Percentiles rank a stretch among this genome's conserved stretches.
These are phyloP conservation scores for Rutidosis leptorrhynchoides DNA, from an alignment of 129 eudicot genomes.

Conservation along the genomic window DNA sequence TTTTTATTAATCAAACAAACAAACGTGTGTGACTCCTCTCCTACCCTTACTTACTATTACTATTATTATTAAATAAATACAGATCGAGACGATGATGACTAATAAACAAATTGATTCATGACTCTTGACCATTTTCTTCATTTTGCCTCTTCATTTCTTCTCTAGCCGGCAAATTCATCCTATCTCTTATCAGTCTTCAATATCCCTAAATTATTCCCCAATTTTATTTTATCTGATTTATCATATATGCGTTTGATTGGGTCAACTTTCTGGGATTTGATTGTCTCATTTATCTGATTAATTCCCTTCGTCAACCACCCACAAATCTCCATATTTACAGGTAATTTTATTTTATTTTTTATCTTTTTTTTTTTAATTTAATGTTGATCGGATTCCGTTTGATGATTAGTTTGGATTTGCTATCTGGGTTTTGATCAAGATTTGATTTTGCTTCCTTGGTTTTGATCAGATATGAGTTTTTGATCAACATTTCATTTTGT, in stretches of 20 bases:
- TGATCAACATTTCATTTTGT: conserved; percentile 12
- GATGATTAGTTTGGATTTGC: neutral
- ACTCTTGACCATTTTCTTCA: conserved; percentile 12
- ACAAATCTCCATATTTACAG: conserved; percentile 16
- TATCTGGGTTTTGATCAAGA: conserved; percentile 6
- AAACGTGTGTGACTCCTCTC: conserved; percentile 26
- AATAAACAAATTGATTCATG: conserved; percentile 20
- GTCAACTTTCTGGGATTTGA: neutral
- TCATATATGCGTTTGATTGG: neutral
- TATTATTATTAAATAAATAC: neutral
- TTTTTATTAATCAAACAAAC: neutral
- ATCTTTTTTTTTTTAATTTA: conserved; percentile 3
- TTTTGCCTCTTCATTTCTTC: conserved; percentile 29
- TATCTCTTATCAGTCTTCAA: conserved; percentile 26
- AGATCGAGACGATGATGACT: conserved; percentile 19
- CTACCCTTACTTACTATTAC: no score
- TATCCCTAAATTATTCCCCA: conserved; percentile 12
- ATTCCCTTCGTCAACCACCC: neutral
- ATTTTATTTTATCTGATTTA: neutral
- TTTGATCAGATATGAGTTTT: conserved; percentile 33
- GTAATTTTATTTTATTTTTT: conserved; percentile 14
- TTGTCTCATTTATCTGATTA: conserved; percentile 21
- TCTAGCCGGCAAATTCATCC: conserved; percentile 45
- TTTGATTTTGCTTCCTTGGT: conserved; percentile 24
- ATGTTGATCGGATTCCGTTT: conserved; percentile 38